Evolutionary conservation across 2,329 filamentous ascomycete species (phyloP).

Genomic region (Didymella lethalis): DNA sequence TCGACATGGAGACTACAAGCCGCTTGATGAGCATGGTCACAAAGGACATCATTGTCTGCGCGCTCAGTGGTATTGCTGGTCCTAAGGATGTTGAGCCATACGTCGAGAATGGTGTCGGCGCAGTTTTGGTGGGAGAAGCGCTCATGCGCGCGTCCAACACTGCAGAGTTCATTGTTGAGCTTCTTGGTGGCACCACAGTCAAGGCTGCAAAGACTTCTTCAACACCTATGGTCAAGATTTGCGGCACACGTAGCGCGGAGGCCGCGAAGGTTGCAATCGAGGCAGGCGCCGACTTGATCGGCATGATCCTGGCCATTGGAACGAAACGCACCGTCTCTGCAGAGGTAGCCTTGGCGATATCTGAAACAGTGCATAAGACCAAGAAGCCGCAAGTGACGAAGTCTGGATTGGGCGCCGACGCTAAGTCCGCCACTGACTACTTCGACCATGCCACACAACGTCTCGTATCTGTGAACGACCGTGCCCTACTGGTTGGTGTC

Average conservation of each 20-base stretch:
- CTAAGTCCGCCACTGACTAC: constrained; percentile 67
- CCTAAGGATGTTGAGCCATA: constrained; percentile 89
- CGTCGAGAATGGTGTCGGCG: constrained; percentile 87
- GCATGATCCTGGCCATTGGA: constrained; percentile 87
- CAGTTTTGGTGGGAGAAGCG: constrained; percentile 92
- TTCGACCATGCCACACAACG: constrained; percentile 66
- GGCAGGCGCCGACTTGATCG: constrained; percentile 88
- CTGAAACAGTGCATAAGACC: constrained; percentile 73
- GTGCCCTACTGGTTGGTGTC: constrained; percentile 86
- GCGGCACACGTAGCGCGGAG: constrained; percentile 84
- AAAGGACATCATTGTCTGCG: constrained; percentile 85
- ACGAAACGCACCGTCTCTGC: constrained; percentile 80
- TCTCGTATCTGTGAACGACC: constrained; percentile 60
- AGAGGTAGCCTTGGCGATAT: constrained; percentile 82
- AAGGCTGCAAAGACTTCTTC: constrained; percentile 35
- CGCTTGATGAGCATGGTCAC: constrained; percentile 87
- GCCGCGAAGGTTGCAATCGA: constrained; percentile 82
- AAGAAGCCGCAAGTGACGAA: constrained; percentile 43
- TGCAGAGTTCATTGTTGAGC: constrained; percentile 79
- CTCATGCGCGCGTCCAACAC: constrained; percentile 92
- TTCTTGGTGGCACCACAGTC: constrained; percentile 69
- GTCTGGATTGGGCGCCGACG: constrained; percentile 35
- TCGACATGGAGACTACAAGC: constrained; percentile 91
- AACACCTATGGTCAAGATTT: constrained; percentile 82
- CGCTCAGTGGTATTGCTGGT: constrained; percentile 90